Percentiles rank a stretch among this genome's conserved stretches.
Evolutionary conservation across 2,329 filamentous ascomycete genomes (phyloP).

Genomic region (Fusarium sp.): DNA sequence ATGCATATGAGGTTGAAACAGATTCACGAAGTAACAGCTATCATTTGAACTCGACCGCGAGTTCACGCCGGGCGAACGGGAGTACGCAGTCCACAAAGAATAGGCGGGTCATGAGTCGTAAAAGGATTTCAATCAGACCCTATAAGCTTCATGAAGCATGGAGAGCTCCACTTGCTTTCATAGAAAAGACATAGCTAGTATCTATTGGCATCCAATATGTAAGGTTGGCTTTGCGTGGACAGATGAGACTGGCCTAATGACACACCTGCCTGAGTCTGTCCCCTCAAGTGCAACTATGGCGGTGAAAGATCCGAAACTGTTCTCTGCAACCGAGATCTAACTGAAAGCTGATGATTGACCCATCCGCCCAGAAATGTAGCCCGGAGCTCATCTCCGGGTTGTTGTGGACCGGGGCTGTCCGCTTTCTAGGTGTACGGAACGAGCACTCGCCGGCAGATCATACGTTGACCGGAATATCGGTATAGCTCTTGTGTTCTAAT

Average conservation of each 20-base stretch:
- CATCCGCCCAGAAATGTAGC: not conserved
- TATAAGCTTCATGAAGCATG: not conserved
- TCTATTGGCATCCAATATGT: not conserved
- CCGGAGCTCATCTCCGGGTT: not conserved
- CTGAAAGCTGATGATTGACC: not conserved
- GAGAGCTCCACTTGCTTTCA: not conserved
- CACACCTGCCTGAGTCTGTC: not conserved
- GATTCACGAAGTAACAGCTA: not conserved
- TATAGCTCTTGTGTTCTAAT: not conserved
- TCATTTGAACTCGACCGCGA: not conserved
- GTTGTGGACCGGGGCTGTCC: constrained; percentile 1
- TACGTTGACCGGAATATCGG: not conserved
- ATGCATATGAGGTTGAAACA: not conserved
- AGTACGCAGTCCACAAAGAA: not conserved
- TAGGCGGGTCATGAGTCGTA: not conserved
- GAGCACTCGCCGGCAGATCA: not conserved
- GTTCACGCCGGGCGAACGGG: not conserved
- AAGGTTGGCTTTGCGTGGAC: not conserved
- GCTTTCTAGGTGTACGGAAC: constrained; percentile 2
- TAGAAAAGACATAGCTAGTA: not conserved
- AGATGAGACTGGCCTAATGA: not conserved
- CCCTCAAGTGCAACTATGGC: not conserved
- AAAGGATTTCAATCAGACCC: not conserved
- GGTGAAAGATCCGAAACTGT: not conserved
- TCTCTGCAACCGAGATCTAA: not conserved